These are phyloP conservation scores for Leucosporidium creatinivorum DNA, from an alignment of 768 basidiomycete species.

Conservation along the genomic window DNA sequence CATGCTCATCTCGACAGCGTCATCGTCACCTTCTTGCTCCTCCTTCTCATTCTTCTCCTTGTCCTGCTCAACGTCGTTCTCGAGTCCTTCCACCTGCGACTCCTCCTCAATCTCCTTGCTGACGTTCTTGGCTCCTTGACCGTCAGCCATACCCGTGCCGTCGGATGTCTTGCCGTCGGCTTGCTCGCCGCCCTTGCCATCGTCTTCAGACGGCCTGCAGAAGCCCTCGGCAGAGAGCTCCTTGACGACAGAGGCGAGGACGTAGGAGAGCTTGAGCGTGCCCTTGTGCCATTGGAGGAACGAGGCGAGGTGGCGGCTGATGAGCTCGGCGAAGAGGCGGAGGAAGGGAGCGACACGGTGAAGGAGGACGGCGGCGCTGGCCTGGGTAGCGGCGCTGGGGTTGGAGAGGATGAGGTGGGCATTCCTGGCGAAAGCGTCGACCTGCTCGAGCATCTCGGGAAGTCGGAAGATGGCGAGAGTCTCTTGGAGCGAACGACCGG, in stretches of 20 bases:
- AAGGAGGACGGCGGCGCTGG: constrained; percentile 37
- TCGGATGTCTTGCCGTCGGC: constrained; percentile 49
- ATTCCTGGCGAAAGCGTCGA: constrained; percentile 13
- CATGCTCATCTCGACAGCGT: constrained; percentile 79
- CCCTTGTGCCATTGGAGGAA: constrained; percentile 63
- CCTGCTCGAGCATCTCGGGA: constrained; percentile 14
- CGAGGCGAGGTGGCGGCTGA: constrained; percentile 52
- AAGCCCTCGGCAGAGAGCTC: constrained; percentile 79
- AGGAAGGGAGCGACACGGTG: constrained; percentile 64
- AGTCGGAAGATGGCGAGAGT: constrained; percentile 14
- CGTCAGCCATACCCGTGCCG: constrained; percentile 83
- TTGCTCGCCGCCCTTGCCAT: constrained; percentile 45
- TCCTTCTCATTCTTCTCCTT: constrained; percentile 43
- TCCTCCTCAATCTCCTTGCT: constrained; percentile 94
- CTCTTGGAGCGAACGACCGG: background rate
- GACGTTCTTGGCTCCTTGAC: constrained; percentile 74
- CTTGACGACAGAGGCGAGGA: constrained; percentile 65
- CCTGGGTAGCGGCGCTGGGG: background rate
- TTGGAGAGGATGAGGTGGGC: background rate
- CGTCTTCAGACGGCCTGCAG: constrained; percentile 68
- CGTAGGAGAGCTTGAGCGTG: constrained; percentile 73
- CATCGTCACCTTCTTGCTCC: constrained; percentile 45
- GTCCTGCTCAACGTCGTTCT: constrained; percentile 51
- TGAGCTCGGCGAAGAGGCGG: constrained; percentile 54
- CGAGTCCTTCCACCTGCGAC: constrained; percentile 88